Percentiles rank a stretch among this genome's conserved stretches.
Evolutionary conservation across 1,284 basidiomycete genomes (phyloP).

Genomic region (Malassezia psittaci): DNA sequence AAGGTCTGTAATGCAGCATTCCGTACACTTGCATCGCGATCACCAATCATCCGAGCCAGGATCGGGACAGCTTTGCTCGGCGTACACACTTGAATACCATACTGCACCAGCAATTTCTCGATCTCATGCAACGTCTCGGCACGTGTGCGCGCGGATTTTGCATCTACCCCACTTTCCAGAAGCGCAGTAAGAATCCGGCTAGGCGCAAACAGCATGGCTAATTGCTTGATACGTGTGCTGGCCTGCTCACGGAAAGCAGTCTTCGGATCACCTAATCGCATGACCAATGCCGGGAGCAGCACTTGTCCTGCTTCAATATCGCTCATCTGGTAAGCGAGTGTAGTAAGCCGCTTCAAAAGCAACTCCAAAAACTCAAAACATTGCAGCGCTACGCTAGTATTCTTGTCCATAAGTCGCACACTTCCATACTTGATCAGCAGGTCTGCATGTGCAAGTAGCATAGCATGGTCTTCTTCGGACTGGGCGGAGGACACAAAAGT

Average conservation of each 20-base stretch:
- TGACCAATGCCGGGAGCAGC: slow-evolving; percentile 79
- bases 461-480: slow-evolving; percentile 54
- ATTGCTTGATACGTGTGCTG: slow-evolving; percentile 50
- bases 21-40: slow-evolving; percentile 74
- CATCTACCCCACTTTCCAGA: slow-evolving; percentile 58
- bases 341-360: slow-evolving; percentile 62
- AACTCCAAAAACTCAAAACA: slow-evolving; percentile 79
- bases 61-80: slow-evolving; percentile 64
- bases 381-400: slow-evolving; percentile 78
- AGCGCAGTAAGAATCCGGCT: slow-evolving; percentile 68
- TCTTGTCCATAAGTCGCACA: slow-evolving; percentile 79
- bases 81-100: slow-evolving; percentile 68
- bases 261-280: slow-evolving; percentile 55
- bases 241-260: slow-evolving; percentile 49
- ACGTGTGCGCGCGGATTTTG: slow-evolving; percentile 79
- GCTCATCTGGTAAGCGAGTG: slow-evolving; percentile 67
- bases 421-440: slow-evolving; percentile 87
- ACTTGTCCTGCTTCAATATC: slow-evolving; percentile 72
- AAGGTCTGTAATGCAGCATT: slow-evolving; percentile 69
- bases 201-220: slow-evolving; percentile 59
- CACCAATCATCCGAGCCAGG: slow-evolving; percentile 70
- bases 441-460: slow-evolving; percentile 83
- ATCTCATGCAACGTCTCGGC: slow-evolving; percentile 76
- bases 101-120: slow-evolving; percentile 64
- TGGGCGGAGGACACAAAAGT: slow-evolving; percentile 56